phyloP scores from a whole-genome alignment of 805 yeast species.

The Hemisphaericaspora nanyangensis region DNA sequence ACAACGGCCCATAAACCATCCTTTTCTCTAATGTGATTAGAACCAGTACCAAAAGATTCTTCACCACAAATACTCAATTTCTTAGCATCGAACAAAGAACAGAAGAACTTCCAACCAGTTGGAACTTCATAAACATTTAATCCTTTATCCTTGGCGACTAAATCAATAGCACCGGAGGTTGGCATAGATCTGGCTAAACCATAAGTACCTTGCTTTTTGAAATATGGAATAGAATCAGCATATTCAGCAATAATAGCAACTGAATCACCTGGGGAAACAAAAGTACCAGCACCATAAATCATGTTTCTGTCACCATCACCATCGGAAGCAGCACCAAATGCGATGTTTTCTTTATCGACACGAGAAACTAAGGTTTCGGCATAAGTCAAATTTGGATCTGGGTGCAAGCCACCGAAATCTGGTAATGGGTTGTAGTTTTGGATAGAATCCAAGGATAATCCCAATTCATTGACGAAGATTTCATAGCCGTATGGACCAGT shows the following conservation, averaged over 20 bases:
- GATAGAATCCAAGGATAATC: conserved; percentile 62
- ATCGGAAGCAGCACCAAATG: conserved; percentile 97
- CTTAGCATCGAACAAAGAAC: conserved; percentile 89
- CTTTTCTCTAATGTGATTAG: conserved; percentile 94
- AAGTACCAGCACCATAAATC: conserved; percentile 94
- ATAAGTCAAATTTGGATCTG: conserved; percentile 95
- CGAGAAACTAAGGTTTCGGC: conserved; percentile 81
- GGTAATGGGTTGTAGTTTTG: conserved; percentile 80
- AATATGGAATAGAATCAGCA: conserved; percentile 87
- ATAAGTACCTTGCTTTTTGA: conserved; percentile 75
- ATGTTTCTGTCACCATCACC: conserved; percentile 99
- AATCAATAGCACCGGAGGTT: conserved; percentile 88
- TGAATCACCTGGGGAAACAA: conserved; percentile 97
- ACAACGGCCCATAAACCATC: conserved; percentile 97
- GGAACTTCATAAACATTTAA: conserved; percentile 89
- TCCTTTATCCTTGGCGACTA: conserved; percentile 78
- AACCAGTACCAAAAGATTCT: conserved; percentile 97
- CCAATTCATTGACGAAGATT: conserved; percentile 80
- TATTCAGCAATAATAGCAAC: conserved; percentile 97
- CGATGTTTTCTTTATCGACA: conserved; percentile 78
- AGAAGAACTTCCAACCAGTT: conserved; percentile 98
- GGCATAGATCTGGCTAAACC: conserved; percentile 99
- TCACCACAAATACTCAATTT: conserved; percentile 96
- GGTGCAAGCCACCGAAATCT: conserved; percentile 96
- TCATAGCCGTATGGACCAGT: conserved; percentile 94